Evolutionary conservation across 352 stramenopile genomes (phyloP).

Genomic region (Phytophthora sp.): DNA sequence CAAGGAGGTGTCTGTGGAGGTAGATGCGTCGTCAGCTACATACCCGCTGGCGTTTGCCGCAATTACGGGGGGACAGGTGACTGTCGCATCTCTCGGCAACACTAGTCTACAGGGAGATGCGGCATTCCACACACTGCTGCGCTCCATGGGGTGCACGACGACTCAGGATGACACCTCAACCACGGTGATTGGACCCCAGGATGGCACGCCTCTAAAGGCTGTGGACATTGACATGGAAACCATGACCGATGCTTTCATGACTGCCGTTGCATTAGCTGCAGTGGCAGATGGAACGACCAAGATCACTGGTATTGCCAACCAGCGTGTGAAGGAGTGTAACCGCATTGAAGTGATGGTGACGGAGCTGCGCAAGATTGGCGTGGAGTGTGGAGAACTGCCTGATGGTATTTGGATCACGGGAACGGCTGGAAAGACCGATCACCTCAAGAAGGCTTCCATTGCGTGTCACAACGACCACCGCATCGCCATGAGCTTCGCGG

Average conservation of each 20-base stretch:
- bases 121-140: slow-evolving; percentile 91
- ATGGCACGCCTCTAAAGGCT: slow-evolving; percentile 72
- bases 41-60: slow-evolving; percentile 97
- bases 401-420: slow-evolving; percentile 86
- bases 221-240: slow-evolving; percentile 97
- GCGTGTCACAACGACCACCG: slow-evolving; percentile 97
- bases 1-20: slow-evolving; percentile 86
- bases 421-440: slow-evolving; percentile 49
- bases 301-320: slow-evolving; percentile 98
- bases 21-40: slow-evolving; percentile 96
- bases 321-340: slow-evolving; percentile 98
- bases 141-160: slow-evolving; percentile 80
- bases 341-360: slow-evolving; percentile 98
- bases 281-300: slow-evolving; percentile 96
- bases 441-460: slow-evolving; percentile 68
- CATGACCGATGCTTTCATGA: slow-evolving; percentile 99
- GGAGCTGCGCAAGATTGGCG: slow-evolving; percentile 95
- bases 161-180: slow-evolving; percentile 67
- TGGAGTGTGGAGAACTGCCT: slow-evolving; percentile 74
- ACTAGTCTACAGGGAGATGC: slow-evolving; percentile 96
- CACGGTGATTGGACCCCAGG: slow-evolving; percentile 77
- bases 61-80: slow-evolving; percentile 95
- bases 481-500: slow-evolving; percentile 98
- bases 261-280: slow-evolving; percentile 93
- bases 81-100: slow-evolving; percentile 93